phyloP scores from a whole-genome alignment of 306 rosid genomes.

The barrel medic (Medicago truncatula) region DNA sequence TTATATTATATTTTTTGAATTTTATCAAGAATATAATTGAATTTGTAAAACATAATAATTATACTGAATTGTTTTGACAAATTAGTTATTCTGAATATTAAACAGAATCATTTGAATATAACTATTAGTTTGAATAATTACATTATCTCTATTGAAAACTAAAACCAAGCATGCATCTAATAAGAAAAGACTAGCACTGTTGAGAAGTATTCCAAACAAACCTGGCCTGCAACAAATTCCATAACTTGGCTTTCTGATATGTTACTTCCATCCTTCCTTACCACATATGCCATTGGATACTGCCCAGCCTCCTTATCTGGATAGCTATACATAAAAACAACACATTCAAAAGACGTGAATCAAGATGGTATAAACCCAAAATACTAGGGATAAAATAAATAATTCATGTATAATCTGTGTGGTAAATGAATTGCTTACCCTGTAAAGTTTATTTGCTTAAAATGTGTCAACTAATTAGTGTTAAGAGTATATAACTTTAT shows the following conservation, averaged over 20 bases:
- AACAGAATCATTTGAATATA: background rate
- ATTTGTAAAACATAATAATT: too few relatives aligned
- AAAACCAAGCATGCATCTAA: background rate
- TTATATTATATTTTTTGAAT: too few relatives aligned
- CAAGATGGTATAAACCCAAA: too few relatives aligned
- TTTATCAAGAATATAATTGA: too few relatives aligned
- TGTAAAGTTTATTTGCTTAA: too few relatives aligned
- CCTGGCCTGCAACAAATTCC: conserved; percentile 77
- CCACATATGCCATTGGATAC: conserved; percentile 85
- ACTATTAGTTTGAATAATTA: too few relatives aligned
- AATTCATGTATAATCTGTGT: too few relatives aligned
- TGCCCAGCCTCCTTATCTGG: conserved; percentile 94
- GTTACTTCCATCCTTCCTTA: conserved; percentile 65
- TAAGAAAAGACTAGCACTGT: background rate
- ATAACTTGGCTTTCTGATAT: conserved; percentile 64
- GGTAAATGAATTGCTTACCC: too few relatives aligned
- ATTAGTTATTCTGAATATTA: background rate
- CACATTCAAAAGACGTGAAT: background rate
- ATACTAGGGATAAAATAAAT: too few relatives aligned
- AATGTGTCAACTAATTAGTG: too few relatives aligned
- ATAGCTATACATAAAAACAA: conserved; percentile 46
- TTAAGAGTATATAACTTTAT: too few relatives aligned
- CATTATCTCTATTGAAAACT: background rate
- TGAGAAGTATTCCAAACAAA: conserved; percentile 29
- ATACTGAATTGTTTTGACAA: too few relatives aligned